phyloP scores from a whole-genome alignment of 2,329 filamentous ascomycete genomes.

The Fonsecaea multimorphosa region DNA sequence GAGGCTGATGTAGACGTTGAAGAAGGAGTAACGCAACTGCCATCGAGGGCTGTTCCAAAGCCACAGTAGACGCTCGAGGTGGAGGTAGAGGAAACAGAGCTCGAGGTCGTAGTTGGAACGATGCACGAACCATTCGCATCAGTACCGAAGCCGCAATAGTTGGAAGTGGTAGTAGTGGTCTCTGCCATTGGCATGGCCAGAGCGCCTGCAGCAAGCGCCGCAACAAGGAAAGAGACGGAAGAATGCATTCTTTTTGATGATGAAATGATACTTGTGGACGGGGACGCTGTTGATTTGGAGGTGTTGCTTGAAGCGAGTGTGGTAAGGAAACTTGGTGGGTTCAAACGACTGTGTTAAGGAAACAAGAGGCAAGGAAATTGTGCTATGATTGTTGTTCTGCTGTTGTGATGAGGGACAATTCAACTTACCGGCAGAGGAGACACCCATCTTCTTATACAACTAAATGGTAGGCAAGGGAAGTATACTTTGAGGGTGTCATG shows the following conservation, averaged over 20 bases:
- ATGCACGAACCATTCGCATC: slow-evolving; percentile 29
- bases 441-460: slow-evolving; percentile 30
- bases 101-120: slow-evolving; percentile 13
- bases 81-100: slow-evolving; percentile 14
- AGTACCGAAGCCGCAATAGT: slow-evolving; percentile 31
- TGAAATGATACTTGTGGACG: slow-evolving; percentile 2
- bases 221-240: slow-evolving; percentile 23
- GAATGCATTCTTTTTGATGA: slow-evolving; percentile 22
- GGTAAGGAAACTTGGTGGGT: slow-evolving; percentile 12
- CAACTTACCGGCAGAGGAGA: not conserved
- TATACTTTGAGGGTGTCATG: slow-evolving; percentile 1
- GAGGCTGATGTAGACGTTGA: slow-evolving; percentile 11
- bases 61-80: slow-evolving; percentile 26
- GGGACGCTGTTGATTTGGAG: not conserved
- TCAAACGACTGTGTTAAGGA: slow-evolving; percentile 26
- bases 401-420: slow-evolving; percentile 22
- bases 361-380: slow-evolving; percentile 14
- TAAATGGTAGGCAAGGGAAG: not conserved
- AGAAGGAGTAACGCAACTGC: slow-evolving; percentile 22
- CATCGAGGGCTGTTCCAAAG: slow-evolving; percentile 27
- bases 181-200: slow-evolving; percentile 20
- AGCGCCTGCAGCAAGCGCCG: slow-evolving; percentile 21
- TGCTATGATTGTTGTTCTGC: slow-evolving; percentile 14
- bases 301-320: slow-evolving; percentile 16
- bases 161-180: slow-evolving; percentile 27